A percentile compares a stretch with the other conserved stretches of the same genome.
Evolutionary conservation across 176 grass and related monocot genomes (phyloP).

Genomic region (Ensete ventricosum): DNA sequence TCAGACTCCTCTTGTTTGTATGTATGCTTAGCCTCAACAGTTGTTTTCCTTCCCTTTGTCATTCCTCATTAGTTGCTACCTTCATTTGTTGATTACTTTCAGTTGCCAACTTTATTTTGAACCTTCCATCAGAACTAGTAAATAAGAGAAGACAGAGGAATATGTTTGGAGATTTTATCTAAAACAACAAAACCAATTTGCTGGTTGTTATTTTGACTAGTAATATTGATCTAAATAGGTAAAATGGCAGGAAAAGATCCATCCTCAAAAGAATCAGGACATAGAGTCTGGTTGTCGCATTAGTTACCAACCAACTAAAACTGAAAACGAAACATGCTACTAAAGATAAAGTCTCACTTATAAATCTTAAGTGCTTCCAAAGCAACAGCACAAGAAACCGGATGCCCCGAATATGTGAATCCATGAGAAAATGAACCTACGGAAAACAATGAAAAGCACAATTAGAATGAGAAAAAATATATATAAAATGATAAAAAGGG

Average conservation of each 20-base stretch:
- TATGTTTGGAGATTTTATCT: not conserved
- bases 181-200: not conserved
- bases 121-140: not conserved
- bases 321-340: not conserved
- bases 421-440: conserved; percentile 93
- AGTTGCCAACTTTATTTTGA: not conserved
- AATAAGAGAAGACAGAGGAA: not conserved
- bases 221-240: not conserved
- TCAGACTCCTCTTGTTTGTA: not conserved
- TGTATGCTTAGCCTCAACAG: not conserved
- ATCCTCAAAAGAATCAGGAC: not conserved
- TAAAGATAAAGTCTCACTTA: conserved; percentile 24
- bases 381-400: conserved; percentile 77
- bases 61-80: too few species aligned
- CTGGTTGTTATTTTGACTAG: not conserved
- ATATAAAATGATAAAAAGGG: not conserved
- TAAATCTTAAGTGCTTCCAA: conserved; percentile 89
- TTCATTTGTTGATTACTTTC: not conserved
- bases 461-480: not conserved
- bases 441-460: not conserved
- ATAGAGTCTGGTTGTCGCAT: not conserved
- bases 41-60: too few species aligned
- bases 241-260: not conserved
- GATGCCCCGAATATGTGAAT: conserved; percentile 94
- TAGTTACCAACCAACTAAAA: not conserved